Conservation (phyloP, 2,329 filamentous ascomycete genomes). For the Diaporthe ampelina region DNA sequence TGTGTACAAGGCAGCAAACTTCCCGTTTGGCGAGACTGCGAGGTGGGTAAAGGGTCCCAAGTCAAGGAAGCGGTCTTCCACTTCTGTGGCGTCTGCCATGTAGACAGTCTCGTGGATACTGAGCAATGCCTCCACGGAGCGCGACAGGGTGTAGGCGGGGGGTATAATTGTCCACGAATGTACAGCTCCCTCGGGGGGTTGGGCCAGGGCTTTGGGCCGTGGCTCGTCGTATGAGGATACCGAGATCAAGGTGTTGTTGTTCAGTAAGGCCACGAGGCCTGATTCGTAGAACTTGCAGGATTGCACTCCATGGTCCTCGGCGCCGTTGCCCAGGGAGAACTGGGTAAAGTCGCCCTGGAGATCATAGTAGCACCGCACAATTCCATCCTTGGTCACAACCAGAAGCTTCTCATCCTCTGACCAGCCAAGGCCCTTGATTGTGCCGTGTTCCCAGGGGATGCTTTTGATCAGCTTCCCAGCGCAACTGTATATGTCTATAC, state of each 20-base stretch:
- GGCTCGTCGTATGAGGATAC: slow-evolving; percentile 95
- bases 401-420: slow-evolving; percentile 94
- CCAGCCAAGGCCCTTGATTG: slow-evolving; percentile 92
- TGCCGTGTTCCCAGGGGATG: slow-evolving; percentile 92
- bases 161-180: slow-evolving; percentile 92
- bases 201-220: slow-evolving; percentile 84
- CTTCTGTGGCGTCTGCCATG: slow-evolving; percentile 88
- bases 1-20: slow-evolving; percentile 89
- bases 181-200: slow-evolving; percentile 82
- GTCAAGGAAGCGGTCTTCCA: slow-evolving; percentile 90
- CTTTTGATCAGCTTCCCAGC: slow-evolving; percentile 88
- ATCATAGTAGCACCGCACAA: slow-evolving; percentile 89
- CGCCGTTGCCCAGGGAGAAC: slow-evolving; percentile 90
- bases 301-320: slow-evolving; percentile 88
- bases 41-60: slow-evolving; percentile 94
- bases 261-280: slow-evolving; percentile 92
- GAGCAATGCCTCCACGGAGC: slow-evolving; percentile 92
- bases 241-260: slow-evolving; percentile 87
- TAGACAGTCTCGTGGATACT: slow-evolving; percentile 89
- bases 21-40: slow-evolving; percentile 90
- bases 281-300: slow-evolving; percentile 93
- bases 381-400: slow-evolving; percentile 90
- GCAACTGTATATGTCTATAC: slow-evolving; percentile 94
- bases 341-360: slow-evolving; percentile 96
- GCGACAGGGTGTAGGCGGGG: slow-evolving; percentile 88